These are phyloP conservation scores for Ophiosphaerella korrae DNA, from an alignment of 2,329 filamentous ascomycete species.

Conservation along the genomic window DNA sequence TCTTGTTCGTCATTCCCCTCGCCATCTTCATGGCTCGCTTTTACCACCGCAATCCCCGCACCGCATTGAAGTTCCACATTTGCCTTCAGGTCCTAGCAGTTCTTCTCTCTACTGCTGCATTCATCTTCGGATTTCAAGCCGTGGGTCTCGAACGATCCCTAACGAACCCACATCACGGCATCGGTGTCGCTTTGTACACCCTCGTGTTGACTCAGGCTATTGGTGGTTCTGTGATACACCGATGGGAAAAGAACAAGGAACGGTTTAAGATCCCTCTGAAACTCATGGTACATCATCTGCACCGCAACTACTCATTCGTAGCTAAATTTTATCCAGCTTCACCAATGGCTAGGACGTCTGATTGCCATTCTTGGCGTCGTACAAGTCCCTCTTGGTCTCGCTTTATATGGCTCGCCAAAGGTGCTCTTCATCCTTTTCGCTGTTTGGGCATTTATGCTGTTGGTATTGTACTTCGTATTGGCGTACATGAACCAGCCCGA, in stretches of 20 bases:
- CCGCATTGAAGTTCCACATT: constrained; percentile 71
- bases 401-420: constrained; percentile 88
- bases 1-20: constrained; percentile 73
- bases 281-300: constrained; percentile 55
- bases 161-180: constrained; percentile 84
- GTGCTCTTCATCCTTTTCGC: constrained; percentile 85
- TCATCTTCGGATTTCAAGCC: constrained; percentile 77
- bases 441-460: constrained; percentile 73
- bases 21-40: constrained; percentile 78
- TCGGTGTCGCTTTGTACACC: constrained; percentile 78
- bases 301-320: not conserved
- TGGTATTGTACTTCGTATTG: constrained; percentile 79
- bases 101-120: constrained; percentile 70
- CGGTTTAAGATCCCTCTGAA: constrained; percentile 62
- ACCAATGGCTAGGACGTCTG: constrained; percentile 83
- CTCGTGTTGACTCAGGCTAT: constrained; percentile 73
- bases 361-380: constrained; percentile 81
- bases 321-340: constrained; percentile 63
- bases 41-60: constrained; percentile 65
- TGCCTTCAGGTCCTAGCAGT: constrained; percentile 74
- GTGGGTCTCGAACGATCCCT: constrained; percentile 74
- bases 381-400: constrained; percentile 87
- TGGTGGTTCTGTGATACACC: constrained; percentile 69
- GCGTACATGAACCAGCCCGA: constrained; percentile 69
- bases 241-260: constrained; percentile 58